A percentile compares a stretch with the other conserved stretches of the same genome.
These are phyloP conservation scores for Fraxinus quadrangulata DNA, from an alignment of 257 asterid genomes.

Conservation along the genomic window DNA sequence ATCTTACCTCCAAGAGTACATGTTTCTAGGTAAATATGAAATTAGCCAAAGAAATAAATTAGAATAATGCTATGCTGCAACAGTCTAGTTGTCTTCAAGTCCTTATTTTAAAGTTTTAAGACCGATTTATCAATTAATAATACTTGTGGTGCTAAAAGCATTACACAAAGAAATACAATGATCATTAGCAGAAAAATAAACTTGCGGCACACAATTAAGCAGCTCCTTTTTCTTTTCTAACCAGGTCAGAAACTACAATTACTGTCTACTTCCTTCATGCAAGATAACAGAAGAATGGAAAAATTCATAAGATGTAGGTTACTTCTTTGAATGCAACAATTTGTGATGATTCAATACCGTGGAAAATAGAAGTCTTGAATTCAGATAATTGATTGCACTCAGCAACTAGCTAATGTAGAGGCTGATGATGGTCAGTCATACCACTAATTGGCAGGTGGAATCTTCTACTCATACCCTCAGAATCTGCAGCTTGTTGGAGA, in stretches of 20 bases:
- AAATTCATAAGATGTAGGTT: conserved; percentile 4
- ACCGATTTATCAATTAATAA: no score
- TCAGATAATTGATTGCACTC: conserved; percentile 18
- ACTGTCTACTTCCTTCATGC: conserved; percentile 24
- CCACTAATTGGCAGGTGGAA: conserved; percentile 34
- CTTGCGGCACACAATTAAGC: conserved; percentile 20
- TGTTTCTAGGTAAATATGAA: conserved; percentile 14
- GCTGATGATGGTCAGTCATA: conserved; percentile 33
- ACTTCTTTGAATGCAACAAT: background rate
- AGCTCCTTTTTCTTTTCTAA: conserved; percentile 29
- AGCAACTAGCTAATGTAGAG: conserved; percentile 31
- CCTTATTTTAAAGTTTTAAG: no score
- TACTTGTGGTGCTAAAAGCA: no score
- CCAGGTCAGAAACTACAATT: conserved; percentile 27
- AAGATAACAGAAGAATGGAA: conserved; percentile 31
- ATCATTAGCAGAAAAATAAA: conserved; percentile 23
- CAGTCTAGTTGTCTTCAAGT: no score
- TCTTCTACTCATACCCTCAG: conserved; percentile 79
- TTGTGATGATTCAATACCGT: background rate
- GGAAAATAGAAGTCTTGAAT: background rate
- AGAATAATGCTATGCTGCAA: no score
- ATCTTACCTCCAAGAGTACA: background rate
- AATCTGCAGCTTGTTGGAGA: conserved; percentile 93
- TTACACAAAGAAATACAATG: background rate
- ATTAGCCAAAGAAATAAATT: conserved; percentile 7